A percentile compares a stretch with the other conserved stretches of the same genome.
These are phyloP conservation scores for Candida qinlingensis DNA, from an alignment of 805 yeast genomes.

Conservation along the genomic window DNA sequence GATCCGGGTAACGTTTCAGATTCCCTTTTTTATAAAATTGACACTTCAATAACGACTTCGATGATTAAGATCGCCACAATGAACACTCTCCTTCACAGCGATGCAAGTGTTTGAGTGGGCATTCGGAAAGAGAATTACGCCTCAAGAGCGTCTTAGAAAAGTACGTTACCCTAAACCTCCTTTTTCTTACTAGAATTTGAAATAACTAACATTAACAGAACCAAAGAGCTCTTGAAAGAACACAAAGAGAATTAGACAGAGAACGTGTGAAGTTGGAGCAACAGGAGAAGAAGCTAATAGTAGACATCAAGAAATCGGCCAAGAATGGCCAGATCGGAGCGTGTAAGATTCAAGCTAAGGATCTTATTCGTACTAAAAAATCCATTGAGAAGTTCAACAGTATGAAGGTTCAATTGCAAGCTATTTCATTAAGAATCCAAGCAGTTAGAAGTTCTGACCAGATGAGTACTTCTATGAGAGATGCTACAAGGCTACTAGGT, in stretches of 20 bases:
- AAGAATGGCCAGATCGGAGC: constrained; percentile 84
- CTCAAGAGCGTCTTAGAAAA: constrained; percentile 89
- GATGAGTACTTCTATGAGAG: constrained; percentile 92
- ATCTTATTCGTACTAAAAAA: constrained; percentile 78
- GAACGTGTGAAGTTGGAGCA: constrained; percentile 81
- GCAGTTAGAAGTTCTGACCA: constrained; percentile 90
- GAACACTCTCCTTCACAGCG: no score
- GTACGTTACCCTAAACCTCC: constrained; percentile 24
- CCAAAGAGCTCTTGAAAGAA: constrained; percentile 90
- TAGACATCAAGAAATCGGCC: constrained; percentile 88
- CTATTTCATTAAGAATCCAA: constrained; percentile 86
- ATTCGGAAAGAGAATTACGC: constrained; percentile 88
- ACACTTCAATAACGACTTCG: no score
- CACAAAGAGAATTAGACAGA: constrained; percentile 88
- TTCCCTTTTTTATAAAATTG: not conserved
- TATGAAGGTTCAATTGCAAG: constrained; percentile 95
- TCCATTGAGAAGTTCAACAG: constrained; percentile 80
- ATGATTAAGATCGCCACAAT: not conserved
- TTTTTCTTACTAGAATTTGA: not conserved
- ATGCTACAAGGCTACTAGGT: constrained; percentile 79
- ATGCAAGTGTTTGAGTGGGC: constrained; percentile 87
- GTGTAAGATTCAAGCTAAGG: constrained; percentile 93
- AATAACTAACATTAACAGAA: constrained; percentile 38
- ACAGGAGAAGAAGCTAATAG: constrained; percentile 84
- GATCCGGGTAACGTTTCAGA: not conserved